Evolutionary conservation across 2,329 filamentous ascomycete genomes (phyloP).

Genomic region (Aspergillus bombycis): DNA sequence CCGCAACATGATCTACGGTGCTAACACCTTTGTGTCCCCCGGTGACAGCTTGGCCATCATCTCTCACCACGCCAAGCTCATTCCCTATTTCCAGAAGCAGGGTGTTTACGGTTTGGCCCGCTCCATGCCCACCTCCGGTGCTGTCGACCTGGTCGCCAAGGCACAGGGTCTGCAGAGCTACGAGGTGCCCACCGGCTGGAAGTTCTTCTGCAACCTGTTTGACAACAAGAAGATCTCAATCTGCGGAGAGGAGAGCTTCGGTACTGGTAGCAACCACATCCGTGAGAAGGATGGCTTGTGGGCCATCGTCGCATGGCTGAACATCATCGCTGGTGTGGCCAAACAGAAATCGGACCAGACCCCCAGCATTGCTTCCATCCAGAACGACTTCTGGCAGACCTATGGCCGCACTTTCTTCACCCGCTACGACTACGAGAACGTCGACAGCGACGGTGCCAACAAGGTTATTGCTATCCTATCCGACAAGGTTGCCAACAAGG

Average conservation of each 20-base stretch:
- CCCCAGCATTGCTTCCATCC: conserved; percentile 93
- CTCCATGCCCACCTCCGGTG: conserved; percentile 96
- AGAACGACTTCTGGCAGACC: conserved; percentile 93
- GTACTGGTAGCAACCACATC: conserved; percentile 97
- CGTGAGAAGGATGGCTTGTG: conserved; percentile 98
- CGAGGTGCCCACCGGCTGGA: conserved; percentile 98
- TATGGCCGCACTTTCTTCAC: conserved; percentile 99
- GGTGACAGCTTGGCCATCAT: conserved; percentile 98
- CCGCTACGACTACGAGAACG: conserved; percentile 96
- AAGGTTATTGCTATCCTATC: conserved; percentile 84
- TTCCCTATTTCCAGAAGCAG: conserved; percentile 98
- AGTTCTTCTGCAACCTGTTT: conserved; percentile 97
- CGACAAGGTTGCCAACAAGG: conserved; percentile 72
- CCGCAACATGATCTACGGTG: conserved; percentile 99
- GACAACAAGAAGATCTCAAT: conserved; percentile 96
- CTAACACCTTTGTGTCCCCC: conserved; percentile 92
- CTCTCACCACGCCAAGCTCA: conserved; percentile 91
- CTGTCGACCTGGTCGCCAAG: conserved; percentile 93
- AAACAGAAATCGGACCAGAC: conserved; percentile 77
- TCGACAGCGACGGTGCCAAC: conserved; percentile 86
- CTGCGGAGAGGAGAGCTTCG: conserved; percentile 97
- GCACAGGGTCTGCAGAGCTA: conserved; percentile 89
- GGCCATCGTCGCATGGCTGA: conserved; percentile 96
- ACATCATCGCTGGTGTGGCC: conserved; percentile 94
- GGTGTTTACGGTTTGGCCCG: conserved; percentile 93